Evolutionary conservation across 2,329 filamentous ascomycete genomes (phyloP).

Genomic region (Chaetoscypha palmicola): DNA sequence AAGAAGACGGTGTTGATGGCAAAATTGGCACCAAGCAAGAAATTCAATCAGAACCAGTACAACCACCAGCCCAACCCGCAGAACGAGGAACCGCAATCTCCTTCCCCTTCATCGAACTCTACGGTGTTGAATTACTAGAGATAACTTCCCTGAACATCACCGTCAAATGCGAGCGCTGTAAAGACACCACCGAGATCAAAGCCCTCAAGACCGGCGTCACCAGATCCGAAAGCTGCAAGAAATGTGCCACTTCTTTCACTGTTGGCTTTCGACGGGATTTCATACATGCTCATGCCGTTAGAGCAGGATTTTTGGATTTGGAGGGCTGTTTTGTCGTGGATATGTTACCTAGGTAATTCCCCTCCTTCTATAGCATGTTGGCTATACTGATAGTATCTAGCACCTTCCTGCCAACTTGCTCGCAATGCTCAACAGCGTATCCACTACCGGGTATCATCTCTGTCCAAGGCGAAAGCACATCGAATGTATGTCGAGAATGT

Average conservation of each 20-base stretch:
- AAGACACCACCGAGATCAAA: conserved; percentile 62
- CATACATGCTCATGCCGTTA: conserved; percentile 65
- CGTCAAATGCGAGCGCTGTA: conserved; percentile 74
- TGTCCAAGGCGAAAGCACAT: conserved; percentile 65
- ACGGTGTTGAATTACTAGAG: conserved; percentile 70
- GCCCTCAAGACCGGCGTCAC: conserved; percentile 51
- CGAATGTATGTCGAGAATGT: conserved; percentile 72
- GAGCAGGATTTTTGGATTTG: conserved; percentile 72
- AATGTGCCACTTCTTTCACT: conserved; percentile 47
- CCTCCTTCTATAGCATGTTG: too few species aligned
- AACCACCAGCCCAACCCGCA: conserved; percentile 14
- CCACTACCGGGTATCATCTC: conserved; percentile 58
- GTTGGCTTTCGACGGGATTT: conserved; percentile 58
- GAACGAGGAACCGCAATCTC: conserved; percentile 71
- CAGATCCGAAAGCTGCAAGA: conserved; percentile 49
- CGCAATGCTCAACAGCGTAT: conserved; percentile 63
- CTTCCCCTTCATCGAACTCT: conserved; percentile 69
- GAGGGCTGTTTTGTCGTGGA: conserved; percentile 68
- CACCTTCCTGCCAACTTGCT: conserved; percentile 72
- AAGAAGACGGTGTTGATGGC: conserved; percentile 31
- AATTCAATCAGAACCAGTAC: conserved; percentile 11
- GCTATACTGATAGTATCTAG: conserved; percentile 38
- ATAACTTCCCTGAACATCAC: conserved; percentile 59
- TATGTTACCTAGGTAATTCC: conserved; percentile 58
- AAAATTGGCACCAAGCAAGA: conserved; percentile 33